Evolutionary conservation across 1,139 yeast species (phyloP).

Genomic region (Eremothecium sinecaudum): DNA sequence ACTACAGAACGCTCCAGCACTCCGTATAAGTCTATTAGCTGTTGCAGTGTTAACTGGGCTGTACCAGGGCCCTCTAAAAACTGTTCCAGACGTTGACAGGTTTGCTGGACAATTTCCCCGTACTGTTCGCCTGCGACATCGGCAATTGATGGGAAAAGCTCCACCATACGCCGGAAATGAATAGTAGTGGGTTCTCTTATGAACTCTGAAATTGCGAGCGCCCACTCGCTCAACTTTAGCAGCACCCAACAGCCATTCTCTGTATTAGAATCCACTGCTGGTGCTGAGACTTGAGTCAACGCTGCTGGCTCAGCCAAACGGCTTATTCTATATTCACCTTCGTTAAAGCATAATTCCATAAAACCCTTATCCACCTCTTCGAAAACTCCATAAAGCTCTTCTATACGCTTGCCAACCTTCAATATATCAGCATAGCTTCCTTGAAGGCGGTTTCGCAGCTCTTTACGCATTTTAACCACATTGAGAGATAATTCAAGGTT

Average conservation of each 20-base stretch:
- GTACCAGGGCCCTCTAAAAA: not conserved
- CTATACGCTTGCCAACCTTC: constrained; percentile 18
- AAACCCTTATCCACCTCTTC: constrained; percentile 20
- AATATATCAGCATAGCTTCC: constrained; percentile 21
- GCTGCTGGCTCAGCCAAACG: too few relatives aligned
- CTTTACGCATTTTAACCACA: constrained; percentile 13
- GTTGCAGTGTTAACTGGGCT: not conserved
- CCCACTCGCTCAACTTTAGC: constrained; percentile 5
- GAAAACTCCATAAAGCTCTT: constrained; percentile 12
- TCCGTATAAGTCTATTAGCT: not conserved
- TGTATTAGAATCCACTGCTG: too few relatives aligned
- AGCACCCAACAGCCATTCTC: too few relatives aligned
- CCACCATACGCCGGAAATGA: not conserved
- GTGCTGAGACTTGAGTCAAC: too few relatives aligned
- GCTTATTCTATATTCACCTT: constrained; percentile 18
- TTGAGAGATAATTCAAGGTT: constrained; percentile 14
- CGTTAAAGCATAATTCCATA: constrained; percentile 27
- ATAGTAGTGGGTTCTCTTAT: not conserved
- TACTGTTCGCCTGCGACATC: not conserved
- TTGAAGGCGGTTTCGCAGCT: constrained; percentile 16
- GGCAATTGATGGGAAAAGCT: not conserved
- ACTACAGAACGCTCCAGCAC: not conserved
- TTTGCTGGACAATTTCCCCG: not conserved
- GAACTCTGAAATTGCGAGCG: constrained; percentile 4
- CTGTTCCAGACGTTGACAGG: not conserved